Evolutionary conservation across 2,329 filamentous ascomycete genomes (phyloP).

Genomic region (Sclerotinia glacialis): DNA sequence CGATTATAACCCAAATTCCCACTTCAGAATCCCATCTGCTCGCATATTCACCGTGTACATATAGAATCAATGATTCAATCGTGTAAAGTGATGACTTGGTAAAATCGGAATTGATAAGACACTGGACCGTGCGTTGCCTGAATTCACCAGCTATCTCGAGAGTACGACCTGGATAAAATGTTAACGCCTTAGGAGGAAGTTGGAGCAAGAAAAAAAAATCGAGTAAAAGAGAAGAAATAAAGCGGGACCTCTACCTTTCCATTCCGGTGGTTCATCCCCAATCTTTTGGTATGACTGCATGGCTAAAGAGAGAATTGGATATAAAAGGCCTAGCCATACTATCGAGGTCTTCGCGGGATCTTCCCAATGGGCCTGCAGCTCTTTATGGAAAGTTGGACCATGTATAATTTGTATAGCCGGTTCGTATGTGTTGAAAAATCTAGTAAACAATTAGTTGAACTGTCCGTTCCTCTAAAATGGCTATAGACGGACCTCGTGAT

Average conservation of each 20-base stretch:
- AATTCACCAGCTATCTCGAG: slow-evolving; percentile 62
- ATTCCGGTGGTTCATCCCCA: slow-evolving; percentile 76
- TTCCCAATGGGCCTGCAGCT: slow-evolving; percentile 65
- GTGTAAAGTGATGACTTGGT: slow-evolving; percentile 72
- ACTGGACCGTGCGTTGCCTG: slow-evolving; percentile 72
- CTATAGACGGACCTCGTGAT: slow-evolving; percentile 51
- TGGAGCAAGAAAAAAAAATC: neutral
- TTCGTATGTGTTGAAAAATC: slow-evolving; percentile 85
- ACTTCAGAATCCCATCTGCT: slow-evolving; percentile 70
- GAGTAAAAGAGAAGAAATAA: neutral
- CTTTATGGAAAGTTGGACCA: slow-evolving; percentile 78
- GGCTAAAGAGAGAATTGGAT: slow-evolving; percentile 72
- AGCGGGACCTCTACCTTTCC: slow-evolving; percentile 48
- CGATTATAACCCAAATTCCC: slow-evolving; percentile 49
- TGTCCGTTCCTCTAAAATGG: neutral
- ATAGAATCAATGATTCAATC: slow-evolving; percentile 74
- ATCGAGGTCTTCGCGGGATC: slow-evolving; percentile 69
- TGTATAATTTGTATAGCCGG: slow-evolving; percentile 73
- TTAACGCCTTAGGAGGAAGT: slow-evolving; percentile 20
- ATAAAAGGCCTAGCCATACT: slow-evolving; percentile 76
- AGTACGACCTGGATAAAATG: slow-evolving; percentile 40
- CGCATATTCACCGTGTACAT: slow-evolving; percentile 72
- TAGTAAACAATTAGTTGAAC: slow-evolving; percentile 33
- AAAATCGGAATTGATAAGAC: slow-evolving; percentile 72
- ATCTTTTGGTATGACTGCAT: slow-evolving; percentile 77